Evolutionary conservation across 73 alveolate genomes (phyloP).

Genomic region (Blepharisma japonicum): DNA sequence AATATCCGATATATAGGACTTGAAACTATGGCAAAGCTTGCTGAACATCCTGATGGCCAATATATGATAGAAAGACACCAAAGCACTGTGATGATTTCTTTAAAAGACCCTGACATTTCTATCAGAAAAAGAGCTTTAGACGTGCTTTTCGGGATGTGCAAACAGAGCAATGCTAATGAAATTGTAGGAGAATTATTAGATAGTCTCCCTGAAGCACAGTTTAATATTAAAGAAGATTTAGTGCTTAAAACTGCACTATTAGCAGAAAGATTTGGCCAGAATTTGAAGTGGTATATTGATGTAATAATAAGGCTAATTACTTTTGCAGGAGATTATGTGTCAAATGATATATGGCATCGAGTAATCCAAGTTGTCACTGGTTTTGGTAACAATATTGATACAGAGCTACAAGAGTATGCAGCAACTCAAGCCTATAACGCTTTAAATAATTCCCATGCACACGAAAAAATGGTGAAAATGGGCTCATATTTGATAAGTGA

Average conservation of each 20-base stretch:
- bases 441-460: constrained; percentile 76
- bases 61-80: constrained; percentile 85
- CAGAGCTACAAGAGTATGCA: constrained; percentile 86
- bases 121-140: constrained; percentile 97
- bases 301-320: constrained; percentile 91
- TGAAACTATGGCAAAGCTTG: constrained; percentile 94
- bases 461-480: constrained; percentile 90
- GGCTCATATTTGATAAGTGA: constrained; percentile 93
- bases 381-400: constrained; percentile 88
- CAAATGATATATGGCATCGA: constrained; percentile 95
- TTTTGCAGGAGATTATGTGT: constrained; percentile 97
- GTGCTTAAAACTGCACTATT: constrained; percentile 94
- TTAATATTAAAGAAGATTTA: constrained; percentile 92
- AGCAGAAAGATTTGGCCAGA: constrained; percentile 95
- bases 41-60: constrained; percentile 60
- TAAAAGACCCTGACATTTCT: constrained; percentile 93
- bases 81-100: constrained; percentile 72
- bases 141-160: constrained; percentile 86
- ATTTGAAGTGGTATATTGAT: constrained; percentile 96
- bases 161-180: constrained; percentile 78
- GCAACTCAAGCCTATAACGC: constrained; percentile 75
- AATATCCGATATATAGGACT: constrained; percentile 95
- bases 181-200: constrained; percentile 92
- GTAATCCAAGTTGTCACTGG: constrained; percentile 94
- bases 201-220: constrained; percentile 89